These are phyloP conservation scores for Phytopythium vexans DNA, from an alignment of 352 stramenopile genomes.

Conservation along the genomic window DNA sequence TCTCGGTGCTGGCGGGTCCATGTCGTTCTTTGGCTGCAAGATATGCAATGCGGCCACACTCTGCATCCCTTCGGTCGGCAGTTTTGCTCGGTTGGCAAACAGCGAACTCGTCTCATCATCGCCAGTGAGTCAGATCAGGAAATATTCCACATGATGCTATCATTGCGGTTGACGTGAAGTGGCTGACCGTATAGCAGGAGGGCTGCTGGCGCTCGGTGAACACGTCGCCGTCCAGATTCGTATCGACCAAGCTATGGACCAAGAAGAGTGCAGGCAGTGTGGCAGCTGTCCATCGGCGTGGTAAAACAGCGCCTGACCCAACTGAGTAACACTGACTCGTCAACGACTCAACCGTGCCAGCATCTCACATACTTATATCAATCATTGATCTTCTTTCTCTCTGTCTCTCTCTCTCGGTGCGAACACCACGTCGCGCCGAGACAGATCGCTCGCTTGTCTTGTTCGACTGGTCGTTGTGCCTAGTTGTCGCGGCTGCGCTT, in stretches of 20 bases:
- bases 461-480: constrained; percentile 2
- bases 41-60: constrained; percentile 30
- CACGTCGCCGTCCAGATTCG: constrained; percentile 24
- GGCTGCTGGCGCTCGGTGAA: constrained; percentile 14
- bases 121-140: constrained; percentile 4
- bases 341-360: no score
- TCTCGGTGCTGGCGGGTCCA: constrained; percentile 34
- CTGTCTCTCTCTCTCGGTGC: neutral
- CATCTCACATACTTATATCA: no score
- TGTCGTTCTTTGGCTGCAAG: constrained; percentile 40
- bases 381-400: neutral
- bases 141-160: no score
- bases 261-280: neutral
- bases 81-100: constrained; percentile 16
- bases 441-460: neutral
- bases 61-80: constrained; percentile 40
- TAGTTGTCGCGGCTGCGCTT: constrained; percentile 27
- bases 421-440: neutral
- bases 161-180: no score
- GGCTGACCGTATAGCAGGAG: neutral
- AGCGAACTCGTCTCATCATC: constrained; percentile 27
- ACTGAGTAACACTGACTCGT: no score
- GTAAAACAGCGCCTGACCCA: neutral
- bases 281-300: neutral
- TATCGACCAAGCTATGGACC: neutral